phyloP scores from a whole-genome alignment of 345 rosid species.

The Viola odorata region DNA sequence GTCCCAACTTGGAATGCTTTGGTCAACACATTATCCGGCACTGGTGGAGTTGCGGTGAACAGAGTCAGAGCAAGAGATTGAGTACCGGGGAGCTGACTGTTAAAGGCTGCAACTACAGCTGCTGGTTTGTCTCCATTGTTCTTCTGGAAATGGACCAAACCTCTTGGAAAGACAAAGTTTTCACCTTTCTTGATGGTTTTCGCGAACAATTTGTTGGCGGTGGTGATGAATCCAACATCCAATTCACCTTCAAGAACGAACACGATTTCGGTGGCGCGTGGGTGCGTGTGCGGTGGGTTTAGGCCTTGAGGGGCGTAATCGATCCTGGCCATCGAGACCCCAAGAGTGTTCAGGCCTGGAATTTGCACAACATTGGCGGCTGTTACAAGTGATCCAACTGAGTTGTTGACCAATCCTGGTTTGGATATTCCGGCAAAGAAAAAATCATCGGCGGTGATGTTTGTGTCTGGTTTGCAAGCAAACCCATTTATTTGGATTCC shows the following conservation, averaged over 20 bases:
- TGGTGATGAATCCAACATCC: conserved; percentile 27
- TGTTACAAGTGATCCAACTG: conserved; percentile 25
- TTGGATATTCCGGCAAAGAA: conserved; percentile 20
- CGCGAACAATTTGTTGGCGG: conserved; percentile 17
- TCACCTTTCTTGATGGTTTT: conserved; percentile 17
- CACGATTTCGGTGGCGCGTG: conserved; percentile 25
- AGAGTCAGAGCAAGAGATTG: conserved; percentile 22
- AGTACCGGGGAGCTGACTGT: conserved; percentile 27
- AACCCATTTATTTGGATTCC: conserved; percentile 24
- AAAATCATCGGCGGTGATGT: conserved; percentile 19
- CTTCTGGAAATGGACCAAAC: conserved; percentile 26
- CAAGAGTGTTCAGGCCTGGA: conserved; percentile 27
- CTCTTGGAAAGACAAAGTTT: conserved; percentile 23
- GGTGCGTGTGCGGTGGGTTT: conserved; percentile 29
- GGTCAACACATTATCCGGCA: conserved; percentile 21
- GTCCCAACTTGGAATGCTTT: conserved; percentile 26
- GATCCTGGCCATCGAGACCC: conserved; percentile 18
- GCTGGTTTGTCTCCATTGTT: conserved; percentile 18
- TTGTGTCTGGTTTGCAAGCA: conserved; percentile 21
- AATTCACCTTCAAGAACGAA: conserved; percentile 23
- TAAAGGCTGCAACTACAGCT: conserved; percentile 22
- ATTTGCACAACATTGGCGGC: conserved; percentile 23
- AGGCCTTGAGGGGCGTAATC: conserved; percentile 20
- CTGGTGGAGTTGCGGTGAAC: conserved; percentile 16
- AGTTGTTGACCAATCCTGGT: conserved; percentile 15